phyloP scores from a whole-genome alignment of 2,329 filamentous ascomycete genomes.

The Thyridium curvatum region DNA sequence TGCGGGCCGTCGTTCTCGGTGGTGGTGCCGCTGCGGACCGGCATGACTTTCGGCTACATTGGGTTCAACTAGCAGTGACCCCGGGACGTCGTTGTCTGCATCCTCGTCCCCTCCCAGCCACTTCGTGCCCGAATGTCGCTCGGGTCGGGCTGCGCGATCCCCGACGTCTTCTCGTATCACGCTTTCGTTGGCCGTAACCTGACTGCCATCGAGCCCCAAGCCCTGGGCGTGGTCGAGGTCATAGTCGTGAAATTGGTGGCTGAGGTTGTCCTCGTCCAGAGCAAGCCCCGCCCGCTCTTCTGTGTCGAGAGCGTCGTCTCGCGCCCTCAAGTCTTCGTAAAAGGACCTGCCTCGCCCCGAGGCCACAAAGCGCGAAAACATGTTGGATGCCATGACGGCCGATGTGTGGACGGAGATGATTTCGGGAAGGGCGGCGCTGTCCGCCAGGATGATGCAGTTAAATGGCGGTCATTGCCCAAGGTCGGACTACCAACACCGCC shows the following conservation, averaged over 20 bases:
- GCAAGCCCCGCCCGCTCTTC: conserved; percentile 35
- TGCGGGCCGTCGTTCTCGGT: conserved; percentile 15
- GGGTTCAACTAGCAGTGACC: conserved; percentile 55
- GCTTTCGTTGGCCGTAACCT: conserved; percentile 24
- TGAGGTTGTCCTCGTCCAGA: conserved; percentile 48
- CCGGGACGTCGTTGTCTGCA: conserved; percentile 55
- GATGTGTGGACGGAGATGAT: conserved; percentile 1
- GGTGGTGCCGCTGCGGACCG: conserved; percentile 6
- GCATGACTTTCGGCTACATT: conserved; percentile 22
- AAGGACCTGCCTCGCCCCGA: conserved; percentile 33
- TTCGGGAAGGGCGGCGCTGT: too few relatives aligned
- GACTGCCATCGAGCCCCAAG: conserved; percentile 39
- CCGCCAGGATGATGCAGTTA: too few relatives aligned
- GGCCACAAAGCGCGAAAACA: conserved; percentile 38
- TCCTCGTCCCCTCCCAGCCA: conserved; percentile 34
- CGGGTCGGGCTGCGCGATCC: conserved; percentile 6
- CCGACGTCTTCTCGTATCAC: not conserved
- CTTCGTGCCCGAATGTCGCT: conserved; percentile 20
- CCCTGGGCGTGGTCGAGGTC: conserved; percentile 37
- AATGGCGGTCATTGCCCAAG: too few relatives aligned
- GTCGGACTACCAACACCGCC: too few relatives aligned
- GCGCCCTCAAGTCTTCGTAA: conserved; percentile 40
- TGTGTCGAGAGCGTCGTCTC: conserved; percentile 31
- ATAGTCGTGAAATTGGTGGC: conserved; percentile 42
- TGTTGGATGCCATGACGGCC: conserved; percentile 36